Conservation (phyloP, 306 rosid genomes). For the Heteromeles arbutifolia region DNA sequence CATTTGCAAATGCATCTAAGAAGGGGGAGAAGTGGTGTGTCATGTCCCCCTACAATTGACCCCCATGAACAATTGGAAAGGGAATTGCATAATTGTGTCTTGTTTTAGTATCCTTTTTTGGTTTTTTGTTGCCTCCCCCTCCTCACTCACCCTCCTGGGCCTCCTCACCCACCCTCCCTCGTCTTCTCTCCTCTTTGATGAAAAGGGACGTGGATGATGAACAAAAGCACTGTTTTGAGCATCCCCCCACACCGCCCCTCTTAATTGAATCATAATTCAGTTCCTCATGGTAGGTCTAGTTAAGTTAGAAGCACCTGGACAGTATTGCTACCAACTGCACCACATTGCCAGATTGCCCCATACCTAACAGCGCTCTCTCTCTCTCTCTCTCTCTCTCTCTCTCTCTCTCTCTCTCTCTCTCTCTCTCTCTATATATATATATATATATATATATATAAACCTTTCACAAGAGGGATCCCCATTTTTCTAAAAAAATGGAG, state of each 20-base stretch:
- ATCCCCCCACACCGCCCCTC: slow-evolving; percentile 48
- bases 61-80: slow-evolving; percentile 61
- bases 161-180: no score
- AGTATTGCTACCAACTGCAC: slow-evolving; percentile 24
- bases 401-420: no score
- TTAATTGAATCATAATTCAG: slow-evolving; percentile 24
- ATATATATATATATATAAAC: no score
- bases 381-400: no score
- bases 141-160: background rate
- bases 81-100: slow-evolving; percentile 61
- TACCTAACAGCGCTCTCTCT: background rate
- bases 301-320: slow-evolving; percentile 48
- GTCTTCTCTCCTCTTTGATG: slow-evolving; percentile 12
- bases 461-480: no score
- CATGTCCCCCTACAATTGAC: slow-evolving; percentile 57
- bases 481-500: no score
- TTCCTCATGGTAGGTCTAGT: slow-evolving; percentile 26
- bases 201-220: slow-evolving; percentile 40
- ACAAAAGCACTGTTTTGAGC: slow-evolving; percentile 31
- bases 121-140: slow-evolving; percentile 3
- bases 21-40: slow-evolving; percentile 49
- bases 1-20: slow-evolving; percentile 70
- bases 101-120: slow-evolving; percentile 34
- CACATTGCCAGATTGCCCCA: slow-evolving; percentile 26
- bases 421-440: no score